These are phyloP conservation scores for Tetrapyrgos nigripes DNA, from an alignment of 1,284 basidiomycete genomes.

Conservation along the genomic window DNA sequence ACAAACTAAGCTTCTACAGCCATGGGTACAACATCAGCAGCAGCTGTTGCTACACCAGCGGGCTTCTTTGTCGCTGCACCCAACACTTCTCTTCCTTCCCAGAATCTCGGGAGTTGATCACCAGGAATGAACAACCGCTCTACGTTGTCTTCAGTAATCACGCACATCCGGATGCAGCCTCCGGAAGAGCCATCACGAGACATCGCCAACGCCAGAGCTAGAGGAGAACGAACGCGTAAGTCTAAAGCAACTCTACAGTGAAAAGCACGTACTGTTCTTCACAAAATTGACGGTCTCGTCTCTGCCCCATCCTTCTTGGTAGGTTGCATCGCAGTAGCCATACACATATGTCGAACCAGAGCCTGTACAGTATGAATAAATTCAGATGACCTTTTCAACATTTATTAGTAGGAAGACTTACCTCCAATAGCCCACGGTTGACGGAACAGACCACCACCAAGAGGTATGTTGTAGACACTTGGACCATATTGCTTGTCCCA, in stretches of 20 bases:
- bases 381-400: slow-evolving; percentile 1
- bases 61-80: slow-evolving; percentile 44
- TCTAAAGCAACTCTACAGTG: not conserved
- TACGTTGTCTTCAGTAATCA: slow-evolving; percentile 92
- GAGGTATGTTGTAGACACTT: slow-evolving; percentile 95
- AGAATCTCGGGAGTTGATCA: slow-evolving; percentile 86
- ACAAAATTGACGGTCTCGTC: slow-evolving; percentile 96
- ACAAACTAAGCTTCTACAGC: slow-evolving; percentile 62
- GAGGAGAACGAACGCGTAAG: slow-evolving; percentile 8
- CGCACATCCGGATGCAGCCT: slow-evolving; percentile 96
- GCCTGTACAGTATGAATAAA: slow-evolving; percentile 53
- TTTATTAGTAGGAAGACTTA: slow-evolving; percentile 37
- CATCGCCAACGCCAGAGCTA: slow-evolving; percentile 96
- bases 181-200: slow-evolving; percentile 97
- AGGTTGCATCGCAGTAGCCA: slow-evolving; percentile 99
- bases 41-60: slow-evolving; percentile 23
- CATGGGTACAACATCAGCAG: slow-evolving; percentile 62
- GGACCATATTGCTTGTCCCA: slow-evolving; percentile 97
- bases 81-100: slow-evolving; percentile 81
- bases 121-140: slow-evolving; percentile 97
- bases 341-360: slow-evolving; percentile 99
- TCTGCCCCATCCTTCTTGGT: slow-evolving; percentile 89
- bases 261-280: slow-evolving; percentile 82
- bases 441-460: slow-evolving; percentile 92
- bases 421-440: slow-evolving; percentile 98